A percentile compares a stretch with the other conserved stretches of the same genome.
Conservation (phyloP, 2,329 filamentous ascomycete species). For the Ceratocystis eucalypticola region DNA sequence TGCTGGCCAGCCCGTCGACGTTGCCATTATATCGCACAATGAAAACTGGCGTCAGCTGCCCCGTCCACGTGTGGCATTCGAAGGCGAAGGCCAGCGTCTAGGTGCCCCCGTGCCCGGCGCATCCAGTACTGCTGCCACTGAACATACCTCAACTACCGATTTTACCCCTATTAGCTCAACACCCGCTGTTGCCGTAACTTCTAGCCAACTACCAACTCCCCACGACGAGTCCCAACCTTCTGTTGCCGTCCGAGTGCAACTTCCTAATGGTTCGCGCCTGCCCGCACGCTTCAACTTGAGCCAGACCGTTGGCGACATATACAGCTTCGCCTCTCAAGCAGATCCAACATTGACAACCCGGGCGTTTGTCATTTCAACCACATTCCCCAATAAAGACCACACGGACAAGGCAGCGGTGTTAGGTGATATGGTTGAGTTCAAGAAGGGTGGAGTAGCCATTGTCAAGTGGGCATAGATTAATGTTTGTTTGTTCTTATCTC, state of each 20-base stretch:
- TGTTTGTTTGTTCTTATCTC: neutral
- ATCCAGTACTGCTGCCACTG: slow-evolving; percentile 11
- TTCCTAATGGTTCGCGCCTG: slow-evolving; percentile 63
- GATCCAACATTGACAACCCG: slow-evolving; percentile 40
- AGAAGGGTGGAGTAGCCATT: slow-evolving; percentile 50
- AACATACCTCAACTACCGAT: slow-evolving; percentile 15
- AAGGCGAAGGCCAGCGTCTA: slow-evolving; percentile 56
- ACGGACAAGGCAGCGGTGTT: slow-evolving; percentile 49
- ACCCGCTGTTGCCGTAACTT: slow-evolving; percentile 26
- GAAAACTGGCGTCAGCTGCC: slow-evolving; percentile 62
- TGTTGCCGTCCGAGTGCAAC: slow-evolving; percentile 59
- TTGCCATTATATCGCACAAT: slow-evolving; percentile 63
- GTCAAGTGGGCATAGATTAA: slow-evolving; percentile 39
- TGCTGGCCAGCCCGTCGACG: slow-evolving; percentile 61
- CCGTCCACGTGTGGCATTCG: slow-evolving; percentile 63
- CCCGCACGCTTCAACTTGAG: slow-evolving; percentile 71
- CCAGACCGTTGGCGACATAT: slow-evolving; percentile 65
- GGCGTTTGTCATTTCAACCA: slow-evolving; percentile 65
- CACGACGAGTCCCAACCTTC: slow-evolving; percentile 55
- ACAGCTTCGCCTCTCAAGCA: slow-evolving; percentile 57
- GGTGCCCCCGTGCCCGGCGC: slow-evolving; percentile 63
- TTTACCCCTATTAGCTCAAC: slow-evolving; percentile 25
- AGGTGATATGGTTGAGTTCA: slow-evolving; percentile 50
- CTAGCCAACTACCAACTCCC: slow-evolving; percentile 23
- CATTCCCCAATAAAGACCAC: slow-evolving; percentile 71